These are phyloP conservation scores for Sodiomyces alkalinus DNA, from an alignment of 2,329 filamentous ascomycete species.

Conservation along the genomic window DNA sequence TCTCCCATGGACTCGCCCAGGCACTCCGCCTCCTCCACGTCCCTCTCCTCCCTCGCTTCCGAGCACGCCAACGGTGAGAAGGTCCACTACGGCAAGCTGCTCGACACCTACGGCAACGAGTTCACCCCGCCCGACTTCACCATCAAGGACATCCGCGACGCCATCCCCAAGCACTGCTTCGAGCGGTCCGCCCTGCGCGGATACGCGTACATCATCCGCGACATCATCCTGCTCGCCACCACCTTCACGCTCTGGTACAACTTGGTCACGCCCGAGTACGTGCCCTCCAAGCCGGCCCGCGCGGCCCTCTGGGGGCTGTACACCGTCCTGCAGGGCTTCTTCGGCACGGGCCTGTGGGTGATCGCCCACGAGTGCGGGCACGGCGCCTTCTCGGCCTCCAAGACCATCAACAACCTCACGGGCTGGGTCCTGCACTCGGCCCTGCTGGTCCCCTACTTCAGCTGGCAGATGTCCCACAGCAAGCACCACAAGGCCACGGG, in stretches of 20 bases:
- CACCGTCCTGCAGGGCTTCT: constrained; percentile 77
- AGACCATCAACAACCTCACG: constrained; percentile 76
- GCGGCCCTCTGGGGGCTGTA: constrained; percentile 48
- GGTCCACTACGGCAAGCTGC: constrained; percentile 44
- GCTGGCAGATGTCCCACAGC: constrained; percentile 97
- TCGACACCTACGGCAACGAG: constrained; percentile 89
- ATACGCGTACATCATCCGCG: constrained; percentile 71
- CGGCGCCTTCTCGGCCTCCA: constrained; percentile 89
- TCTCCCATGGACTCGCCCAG: constrained; percentile 46
- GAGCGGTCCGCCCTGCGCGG: constrained; percentile 66
- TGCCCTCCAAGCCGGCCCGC: constrained; percentile 56
- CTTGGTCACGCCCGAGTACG: constrained; percentile 71
- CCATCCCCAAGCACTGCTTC: constrained; percentile 96
- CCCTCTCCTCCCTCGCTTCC: constrained; percentile 76
- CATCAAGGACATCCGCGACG: constrained; percentile 93
- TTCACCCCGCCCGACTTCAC: constrained; percentile 91
- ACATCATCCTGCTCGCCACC: constrained; percentile 53
- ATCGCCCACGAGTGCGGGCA: constrained; percentile 97
- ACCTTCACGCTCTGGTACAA: constrained; percentile 84
- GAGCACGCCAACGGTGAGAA: constrained; percentile 38
- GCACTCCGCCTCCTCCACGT: constrained; percentile 66
- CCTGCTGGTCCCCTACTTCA: constrained; percentile 92
- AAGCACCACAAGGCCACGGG: constrained; percentile 99
- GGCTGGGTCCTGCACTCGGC: constrained; percentile 84
- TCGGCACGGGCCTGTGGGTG: constrained; percentile 90